Evolutionary conservation across 2,329 filamentous ascomycete species (phyloP), one percentile per base, ranked within the genome.

Genomic region (Aspergillus sclerotialis): DNA sequence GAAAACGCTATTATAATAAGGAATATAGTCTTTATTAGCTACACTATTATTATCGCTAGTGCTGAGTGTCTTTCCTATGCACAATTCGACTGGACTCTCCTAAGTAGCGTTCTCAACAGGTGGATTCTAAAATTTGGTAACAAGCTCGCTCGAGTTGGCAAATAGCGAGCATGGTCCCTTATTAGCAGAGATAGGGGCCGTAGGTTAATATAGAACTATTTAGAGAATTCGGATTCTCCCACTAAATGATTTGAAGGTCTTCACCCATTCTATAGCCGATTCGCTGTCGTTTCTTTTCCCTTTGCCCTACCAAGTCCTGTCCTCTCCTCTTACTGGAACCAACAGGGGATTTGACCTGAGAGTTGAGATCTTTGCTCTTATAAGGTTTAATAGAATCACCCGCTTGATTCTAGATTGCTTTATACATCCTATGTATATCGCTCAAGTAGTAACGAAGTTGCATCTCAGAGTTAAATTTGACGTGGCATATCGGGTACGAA

Each of bases 371-470:
- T 15, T 29, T 29, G 11, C 14, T 29, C 15, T 29, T 29, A 9
- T 11, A 15, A 16, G 28, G 28, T 24, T 24, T 24, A 24, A 7
- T 11, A 24, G 11, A 11, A 35, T 23, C 26, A 19, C 15, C 32
- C 25, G 13, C 25, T 29, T 27, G n/a, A 33, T 27, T 17, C 32
- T 26, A 35, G 32, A 35, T 30, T 28, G 32, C 32, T 17, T 35
- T 35, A 8, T 35, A 17, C 32, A 28, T n/a, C 9, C 32, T 26
- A 35, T 35, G 32, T 12, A 25, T 35, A 35, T 35, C 32, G 24
- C 25, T 35, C 32, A 35, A 23, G 13, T 35, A 26, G 15, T 35
- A 35, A 29, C 32, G 32, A 18, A 35, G 32, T 11, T 35, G 32
- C 13, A 19, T 19, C 32, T 35, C 32, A n/a, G 32, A 35, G 4